Conservation (phyloP, 2,329 filamentous ascomycete genomes). For the Knoxdaviesia capensis region DNA sequence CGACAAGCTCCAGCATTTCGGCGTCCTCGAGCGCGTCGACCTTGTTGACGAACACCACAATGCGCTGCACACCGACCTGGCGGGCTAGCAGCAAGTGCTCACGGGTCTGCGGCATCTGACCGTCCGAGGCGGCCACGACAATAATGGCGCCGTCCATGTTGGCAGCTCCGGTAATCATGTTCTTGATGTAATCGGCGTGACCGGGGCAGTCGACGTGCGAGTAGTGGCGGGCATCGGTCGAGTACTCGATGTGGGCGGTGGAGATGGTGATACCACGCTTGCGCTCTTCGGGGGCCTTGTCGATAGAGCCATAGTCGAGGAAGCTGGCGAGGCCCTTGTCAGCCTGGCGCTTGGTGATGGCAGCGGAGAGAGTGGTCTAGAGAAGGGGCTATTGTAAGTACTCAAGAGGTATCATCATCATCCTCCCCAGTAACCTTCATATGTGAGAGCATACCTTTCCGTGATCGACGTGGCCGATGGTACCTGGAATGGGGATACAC, state of each 20-base stretch:
- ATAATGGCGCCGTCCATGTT: slow-evolving; percentile 99
- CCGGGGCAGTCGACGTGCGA: slow-evolving; percentile 99
- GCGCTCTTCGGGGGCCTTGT: slow-evolving; percentile 97
- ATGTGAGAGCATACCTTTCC: slow-evolving; percentile 52
- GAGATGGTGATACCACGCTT: slow-evolving; percentile 99
- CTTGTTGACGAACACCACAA: slow-evolving; percentile 99
- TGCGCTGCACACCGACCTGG: slow-evolving; percentile 93
- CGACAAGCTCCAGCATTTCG: slow-evolving; percentile 98
- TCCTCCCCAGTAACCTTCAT: not conserved
- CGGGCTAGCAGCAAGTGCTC: slow-evolving; percentile 95
- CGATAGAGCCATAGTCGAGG: slow-evolving; percentile 93
- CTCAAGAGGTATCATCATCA: not conserved
- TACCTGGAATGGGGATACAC: slow-evolving; percentile 32
- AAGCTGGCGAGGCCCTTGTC: slow-evolving; percentile 87
- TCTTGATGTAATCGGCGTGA: slow-evolving; percentile 99
- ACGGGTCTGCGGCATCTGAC: slow-evolving; percentile 98
- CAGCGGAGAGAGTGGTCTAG: slow-evolving; percentile 91
- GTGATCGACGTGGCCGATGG: slow-evolving; percentile 98
- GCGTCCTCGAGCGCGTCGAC: slow-evolving; percentile 91
- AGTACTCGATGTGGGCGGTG: slow-evolving; percentile 95
- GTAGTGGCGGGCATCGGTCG: slow-evolving; percentile 87
- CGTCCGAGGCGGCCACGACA: slow-evolving; percentile 92
- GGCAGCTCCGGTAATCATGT: slow-evolving; percentile 99
- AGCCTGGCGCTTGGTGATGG: slow-evolving; percentile 95
- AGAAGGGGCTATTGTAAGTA: not conserved